Conservation (phyloP, 805 yeast genomes). For the Pichia pseudocactophila region DNA sequence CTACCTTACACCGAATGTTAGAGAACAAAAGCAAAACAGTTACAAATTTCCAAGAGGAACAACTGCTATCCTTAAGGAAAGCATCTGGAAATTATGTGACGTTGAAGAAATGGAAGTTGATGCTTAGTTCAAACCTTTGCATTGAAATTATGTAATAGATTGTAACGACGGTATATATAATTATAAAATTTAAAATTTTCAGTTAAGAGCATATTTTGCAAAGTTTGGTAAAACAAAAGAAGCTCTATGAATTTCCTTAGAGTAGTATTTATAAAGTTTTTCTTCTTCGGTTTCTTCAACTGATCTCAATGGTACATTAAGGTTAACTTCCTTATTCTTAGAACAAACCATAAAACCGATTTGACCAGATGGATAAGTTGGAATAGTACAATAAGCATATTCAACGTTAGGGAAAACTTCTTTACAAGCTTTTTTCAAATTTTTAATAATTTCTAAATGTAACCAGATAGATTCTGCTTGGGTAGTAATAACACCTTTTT, state of each 20-base stretch:
- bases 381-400: constrained; percentile 86
- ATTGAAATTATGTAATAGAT: too few relatives aligned
- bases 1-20: constrained; percentile 82
- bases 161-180: too few relatives aligned
- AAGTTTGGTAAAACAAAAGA: constrained; percentile 88
- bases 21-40: constrained; percentile 71
- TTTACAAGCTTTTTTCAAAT: constrained; percentile 72
- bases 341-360: constrained; percentile 97
- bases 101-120: constrained; percentile 51
- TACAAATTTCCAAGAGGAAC: constrained; percentile 90
- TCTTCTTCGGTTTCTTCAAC: constrained; percentile 54
- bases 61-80: constrained; percentile 73
- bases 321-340: constrained; percentile 58
- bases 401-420: constrained; percentile 87
- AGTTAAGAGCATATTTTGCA: constrained; percentile 45
- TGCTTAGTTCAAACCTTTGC: too few relatives aligned
- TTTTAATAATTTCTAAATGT: constrained; percentile 74
- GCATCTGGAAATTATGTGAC: constrained; percentile 55
- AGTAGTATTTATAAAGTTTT: constrained; percentile 72
- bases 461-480: constrained; percentile 96
- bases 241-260: constrained; percentile 74
- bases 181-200: neutral
- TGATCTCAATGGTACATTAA: constrained; percentile 60
- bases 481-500: constrained; percentile 83
- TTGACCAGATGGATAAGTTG: constrained; percentile 96